Conservation (phyloP, 163 green algal genomes). For the Prototheca stagnorum region DNA sequence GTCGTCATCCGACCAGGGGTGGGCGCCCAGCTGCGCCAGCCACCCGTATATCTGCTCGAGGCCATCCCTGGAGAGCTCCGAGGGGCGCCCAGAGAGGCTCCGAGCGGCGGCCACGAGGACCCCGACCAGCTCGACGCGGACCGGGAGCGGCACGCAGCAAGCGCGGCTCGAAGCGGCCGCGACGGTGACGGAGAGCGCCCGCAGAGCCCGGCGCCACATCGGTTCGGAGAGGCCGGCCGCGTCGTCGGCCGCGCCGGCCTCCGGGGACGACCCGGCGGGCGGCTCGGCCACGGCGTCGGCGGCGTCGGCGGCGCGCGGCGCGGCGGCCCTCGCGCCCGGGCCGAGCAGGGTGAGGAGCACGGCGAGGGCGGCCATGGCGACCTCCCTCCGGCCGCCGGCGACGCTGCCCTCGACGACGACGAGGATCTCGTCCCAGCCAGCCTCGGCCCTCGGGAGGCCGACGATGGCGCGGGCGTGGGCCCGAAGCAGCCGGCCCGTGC, state of each 20-base stretch:
- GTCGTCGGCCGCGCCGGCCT: too few relatives aligned
- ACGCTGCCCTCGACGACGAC: constrained; percentile 36
- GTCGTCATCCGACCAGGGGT: constrained; percentile 49
- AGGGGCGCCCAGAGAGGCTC: too few relatives aligned
- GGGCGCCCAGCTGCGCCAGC: constrained; percentile 40
- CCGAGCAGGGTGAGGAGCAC: constrained; percentile 32
- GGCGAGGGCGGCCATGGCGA: constrained; percentile 32
- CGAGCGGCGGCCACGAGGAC: constrained; percentile 14
- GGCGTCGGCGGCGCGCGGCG: constrained; percentile 1
- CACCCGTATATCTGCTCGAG: constrained; percentile 42
- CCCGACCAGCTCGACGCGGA: constrained; percentile 45
- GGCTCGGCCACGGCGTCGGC: background rate
- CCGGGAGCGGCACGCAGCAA: constrained; percentile 27
- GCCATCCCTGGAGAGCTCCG: too few relatives aligned
- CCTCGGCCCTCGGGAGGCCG: constrained; percentile 17
- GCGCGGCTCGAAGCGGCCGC: constrained; percentile 25
- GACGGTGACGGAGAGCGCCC: constrained; percentile 31
- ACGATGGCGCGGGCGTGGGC: constrained; percentile 45
- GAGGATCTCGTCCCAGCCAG: constrained; percentile 52
- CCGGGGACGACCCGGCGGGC: background rate
- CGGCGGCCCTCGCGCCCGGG: constrained; percentile 14
- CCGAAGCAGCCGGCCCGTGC: constrained; percentile 50
- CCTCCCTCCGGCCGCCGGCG: constrained; percentile 34
- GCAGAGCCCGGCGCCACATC: constrained; percentile 24
- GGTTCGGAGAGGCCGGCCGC: too few relatives aligned